Conservation (phyloP, 106 monocot species). For the Ottelia alismoides region DNA sequence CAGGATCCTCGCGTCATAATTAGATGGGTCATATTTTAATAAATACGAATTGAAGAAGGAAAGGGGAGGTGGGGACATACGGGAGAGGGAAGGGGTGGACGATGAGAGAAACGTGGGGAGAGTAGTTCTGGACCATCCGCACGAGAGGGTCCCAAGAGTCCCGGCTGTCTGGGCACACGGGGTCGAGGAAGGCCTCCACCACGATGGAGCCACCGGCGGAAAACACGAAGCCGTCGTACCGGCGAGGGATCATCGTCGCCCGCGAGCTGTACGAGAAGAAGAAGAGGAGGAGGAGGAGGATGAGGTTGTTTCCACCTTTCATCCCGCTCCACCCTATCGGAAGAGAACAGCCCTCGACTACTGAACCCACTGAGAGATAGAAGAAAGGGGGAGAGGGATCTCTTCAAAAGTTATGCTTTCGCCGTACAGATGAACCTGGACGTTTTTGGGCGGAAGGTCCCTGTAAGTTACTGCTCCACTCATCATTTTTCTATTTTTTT, state of each 20-base stretch:
- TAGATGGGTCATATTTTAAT: too few relatives aligned
- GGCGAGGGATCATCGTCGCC: slow-evolving; percentile 24
- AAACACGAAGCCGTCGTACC: slow-evolving; percentile 45
- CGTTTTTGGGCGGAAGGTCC: too few relatives aligned
- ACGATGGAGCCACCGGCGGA: slow-evolving; percentile 32
- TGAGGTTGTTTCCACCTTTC: neutral
- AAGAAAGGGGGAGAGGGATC: too few relatives aligned
- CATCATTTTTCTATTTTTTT: too few relatives aligned
- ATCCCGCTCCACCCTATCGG: neutral
- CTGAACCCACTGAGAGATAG: too few relatives aligned
- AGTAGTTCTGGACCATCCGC: slow-evolving; percentile 26
- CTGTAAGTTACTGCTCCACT: too few relatives aligned
- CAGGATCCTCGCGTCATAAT: too few relatives aligned
- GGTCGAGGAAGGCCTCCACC: slow-evolving; percentile 86
- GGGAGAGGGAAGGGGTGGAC: slow-evolving; percentile 87
- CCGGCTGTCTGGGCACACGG: slow-evolving; percentile 79
- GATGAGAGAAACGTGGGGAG: slow-evolving; percentile 34
- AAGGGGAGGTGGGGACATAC: too few relatives aligned
- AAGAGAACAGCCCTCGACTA: too few relatives aligned
- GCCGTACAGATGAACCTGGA: too few relatives aligned
- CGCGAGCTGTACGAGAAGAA: neutral
- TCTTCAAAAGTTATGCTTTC: too few relatives aligned
- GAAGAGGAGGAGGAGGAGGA: slow-evolving; percentile 3
- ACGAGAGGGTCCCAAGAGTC: slow-evolving; percentile 76
- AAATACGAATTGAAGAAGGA: too few relatives aligned